A percentile compares a stretch with the other conserved stretches of the same genome.
Conservation (phyloP, 1,139 yeast species). For the Candida sanyaensis region DNA sequence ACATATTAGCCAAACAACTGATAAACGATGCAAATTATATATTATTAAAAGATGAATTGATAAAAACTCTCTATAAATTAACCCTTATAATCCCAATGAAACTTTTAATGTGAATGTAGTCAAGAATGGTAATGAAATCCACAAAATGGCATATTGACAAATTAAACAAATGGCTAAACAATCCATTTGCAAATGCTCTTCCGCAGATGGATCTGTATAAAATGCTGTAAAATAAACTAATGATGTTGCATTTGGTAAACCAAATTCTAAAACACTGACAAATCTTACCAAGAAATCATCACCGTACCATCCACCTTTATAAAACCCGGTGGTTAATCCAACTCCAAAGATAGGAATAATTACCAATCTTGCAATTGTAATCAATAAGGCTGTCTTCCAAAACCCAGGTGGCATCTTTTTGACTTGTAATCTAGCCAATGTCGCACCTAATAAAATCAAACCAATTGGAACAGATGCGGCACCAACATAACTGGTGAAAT, state of each 20-base stretch:
- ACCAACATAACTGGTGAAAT: conserved; percentile 75
- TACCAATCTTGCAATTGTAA: conserved; percentile 37
- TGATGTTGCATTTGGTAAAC: conserved; percentile 85
- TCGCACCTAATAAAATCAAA: conserved; percentile 77
- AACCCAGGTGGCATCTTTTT: conserved; percentile 64
- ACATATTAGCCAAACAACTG: too few species aligned
- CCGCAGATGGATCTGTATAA: conserved; percentile 65
- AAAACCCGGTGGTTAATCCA: conserved; percentile 44
- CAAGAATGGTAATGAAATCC: conserved; percentile 64
- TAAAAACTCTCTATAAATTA: background rate
- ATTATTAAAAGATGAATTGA: background rate
- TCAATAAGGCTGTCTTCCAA: conserved; percentile 57
- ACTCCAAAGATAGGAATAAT: conserved; percentile 48
- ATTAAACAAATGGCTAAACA: conserved; percentile 75
- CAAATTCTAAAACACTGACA: conserved; percentile 73
- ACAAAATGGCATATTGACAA: conserved; percentile 63
- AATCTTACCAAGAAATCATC: conserved; percentile 57
- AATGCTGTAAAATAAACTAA: conserved; percentile 83
- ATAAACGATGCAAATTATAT: background rate
- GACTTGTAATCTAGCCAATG: conserved; percentile 71
- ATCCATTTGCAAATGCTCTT: conserved; percentile 75
- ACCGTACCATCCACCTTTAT: conserved; percentile 48
- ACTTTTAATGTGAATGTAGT: conserved; percentile 58
- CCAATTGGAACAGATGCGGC: conserved; percentile 91
- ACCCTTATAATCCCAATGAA: conserved; percentile 24